phyloP scores from a whole-genome alignment of 1,284 basidiomycete genomes.

The Coriolopsis trogii region DNA sequence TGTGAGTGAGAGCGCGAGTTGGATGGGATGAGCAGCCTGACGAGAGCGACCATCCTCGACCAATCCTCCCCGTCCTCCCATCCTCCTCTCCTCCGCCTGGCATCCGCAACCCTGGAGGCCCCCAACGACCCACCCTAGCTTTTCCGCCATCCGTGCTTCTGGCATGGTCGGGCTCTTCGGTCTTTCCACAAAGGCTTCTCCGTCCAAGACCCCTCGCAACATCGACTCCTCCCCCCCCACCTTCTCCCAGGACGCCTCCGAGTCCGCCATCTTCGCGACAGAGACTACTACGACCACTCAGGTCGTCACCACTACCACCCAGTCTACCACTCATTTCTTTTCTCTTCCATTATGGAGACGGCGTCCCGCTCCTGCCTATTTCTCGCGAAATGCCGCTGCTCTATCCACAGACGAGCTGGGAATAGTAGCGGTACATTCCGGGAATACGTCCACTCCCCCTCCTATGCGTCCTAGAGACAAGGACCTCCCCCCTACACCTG shows the following conservation, averaged over 20 bases:
- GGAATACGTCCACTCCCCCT: constrained; percentile 21
- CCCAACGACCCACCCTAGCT: constrained; percentile 11
- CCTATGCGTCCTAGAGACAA: constrained; percentile 52
- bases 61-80: too few relatives aligned
- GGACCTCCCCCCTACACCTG: constrained; percentile 68
- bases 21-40: constrained; percentile 9
- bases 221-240: constrained; percentile 40
- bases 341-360: constrained; percentile 68
- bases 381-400: constrained; percentile 26
- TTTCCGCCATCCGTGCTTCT: constrained; percentile 18
- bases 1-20: too few relatives aligned
- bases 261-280: constrained; percentile 43
- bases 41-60: constrained; percentile 14
- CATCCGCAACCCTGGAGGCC: constrained; percentile 21
- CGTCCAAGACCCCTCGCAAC: constrained; percentile 24
- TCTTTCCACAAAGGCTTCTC: constrained; percentile 33
- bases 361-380: constrained; percentile 33
- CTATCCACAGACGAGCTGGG: constrained; percentile 35
- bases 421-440: constrained; percentile 18
- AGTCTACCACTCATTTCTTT: constrained; percentile 61
- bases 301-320: constrained; percentile 52
- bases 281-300: constrained; percentile 52
- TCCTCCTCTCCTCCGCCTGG: not conserved
- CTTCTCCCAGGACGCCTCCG: constrained; percentile 40
- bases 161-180: constrained; percentile 46